Conservation (phyloP, 108 stramenopile species). For the Cyclotella sp. region DNA sequence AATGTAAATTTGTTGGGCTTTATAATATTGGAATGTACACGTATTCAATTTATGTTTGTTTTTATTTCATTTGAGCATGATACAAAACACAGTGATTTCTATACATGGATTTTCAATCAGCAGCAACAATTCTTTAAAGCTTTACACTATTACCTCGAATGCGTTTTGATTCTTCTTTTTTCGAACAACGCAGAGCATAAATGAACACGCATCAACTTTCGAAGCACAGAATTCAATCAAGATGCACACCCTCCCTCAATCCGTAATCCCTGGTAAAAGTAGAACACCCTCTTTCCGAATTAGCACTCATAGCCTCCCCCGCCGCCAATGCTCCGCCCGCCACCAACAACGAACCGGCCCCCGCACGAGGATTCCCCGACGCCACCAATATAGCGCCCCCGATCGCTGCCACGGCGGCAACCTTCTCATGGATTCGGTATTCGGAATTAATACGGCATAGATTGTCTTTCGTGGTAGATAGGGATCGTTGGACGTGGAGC, state of each 20-base stretch:
- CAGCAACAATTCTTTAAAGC: too few relatives aligned
- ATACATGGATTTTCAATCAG: too few relatives aligned
- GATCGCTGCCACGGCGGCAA: constrained; percentile 46
- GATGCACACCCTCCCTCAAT: constrained; percentile 28
- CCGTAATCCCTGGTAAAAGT: constrained; percentile 32
- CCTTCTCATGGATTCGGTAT: constrained; percentile 40
- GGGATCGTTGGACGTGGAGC: neutral
- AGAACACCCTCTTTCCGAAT: constrained; percentile 1
- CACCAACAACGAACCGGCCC: constrained; percentile 36
- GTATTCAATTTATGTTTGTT: too few relatives aligned
- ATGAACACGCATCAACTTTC: neutral
- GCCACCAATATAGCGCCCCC: constrained; percentile 47
- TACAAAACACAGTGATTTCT: too few relatives aligned
- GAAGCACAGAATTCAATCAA: constrained; percentile 12
- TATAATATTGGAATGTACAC: too few relatives aligned
- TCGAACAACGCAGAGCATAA: neutral
- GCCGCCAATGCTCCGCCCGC: constrained; percentile 50
- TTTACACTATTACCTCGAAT: too few relatives aligned
- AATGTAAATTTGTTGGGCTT: too few relatives aligned
- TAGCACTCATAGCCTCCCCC: constrained; percentile 30
- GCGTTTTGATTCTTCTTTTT: too few relatives aligned
- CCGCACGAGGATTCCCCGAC: constrained; percentile 36
- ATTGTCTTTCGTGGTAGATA: constrained; percentile 21
- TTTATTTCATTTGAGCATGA: too few relatives aligned
- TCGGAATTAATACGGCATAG: constrained; percentile 40